Evolutionary conservation across 306 rosid species (phyloP).

Genomic region (Cicer chorassanicum): DNA sequence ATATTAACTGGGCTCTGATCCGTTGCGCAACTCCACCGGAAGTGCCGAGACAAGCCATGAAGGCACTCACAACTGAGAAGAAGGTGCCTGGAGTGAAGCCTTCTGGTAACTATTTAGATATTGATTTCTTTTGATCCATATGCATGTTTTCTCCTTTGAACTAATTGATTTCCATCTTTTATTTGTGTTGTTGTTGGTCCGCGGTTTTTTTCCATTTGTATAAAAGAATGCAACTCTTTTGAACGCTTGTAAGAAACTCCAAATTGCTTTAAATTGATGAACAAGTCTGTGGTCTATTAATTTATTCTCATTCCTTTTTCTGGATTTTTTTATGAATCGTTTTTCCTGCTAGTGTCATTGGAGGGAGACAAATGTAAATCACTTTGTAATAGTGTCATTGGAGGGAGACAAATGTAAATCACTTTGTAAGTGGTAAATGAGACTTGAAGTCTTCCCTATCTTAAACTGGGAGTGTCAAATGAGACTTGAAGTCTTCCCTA

Average conservation of each 20-base stretch:
- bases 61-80: conserved; percentile 55
- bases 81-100: conserved; percentile 73
- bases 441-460: too few relatives aligned
- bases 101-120: conserved; percentile 92
- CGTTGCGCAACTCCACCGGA: conserved; percentile 95
- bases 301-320: not conserved
- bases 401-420: too few relatives aligned
- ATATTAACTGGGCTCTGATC: conserved; percentile 92
- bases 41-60: conserved; percentile 67
- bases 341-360: too few relatives aligned
- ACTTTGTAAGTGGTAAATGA: too few relatives aligned
- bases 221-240: conserved; percentile 46
- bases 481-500: too few relatives aligned
- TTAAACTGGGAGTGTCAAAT: too few relatives aligned
- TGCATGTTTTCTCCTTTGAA: conserved; percentile 43
- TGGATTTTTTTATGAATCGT: not conserved
- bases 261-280: conserved; percentile 37
- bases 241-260: conserved; percentile 50
- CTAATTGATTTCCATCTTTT: conserved; percentile 46
- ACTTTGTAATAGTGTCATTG: too few relatives aligned
- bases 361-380: too few relatives aligned
- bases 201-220: conserved; percentile 64
- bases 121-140: conserved; percentile 83
- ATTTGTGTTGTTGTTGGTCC: conserved; percentile 53
- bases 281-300: conserved; percentile 31